These are phyloP conservation scores for Rhizophlyctis rosea DNA, from an alignment of 192 early-diverging fungal genomes.

Conservation along the genomic window DNA sequence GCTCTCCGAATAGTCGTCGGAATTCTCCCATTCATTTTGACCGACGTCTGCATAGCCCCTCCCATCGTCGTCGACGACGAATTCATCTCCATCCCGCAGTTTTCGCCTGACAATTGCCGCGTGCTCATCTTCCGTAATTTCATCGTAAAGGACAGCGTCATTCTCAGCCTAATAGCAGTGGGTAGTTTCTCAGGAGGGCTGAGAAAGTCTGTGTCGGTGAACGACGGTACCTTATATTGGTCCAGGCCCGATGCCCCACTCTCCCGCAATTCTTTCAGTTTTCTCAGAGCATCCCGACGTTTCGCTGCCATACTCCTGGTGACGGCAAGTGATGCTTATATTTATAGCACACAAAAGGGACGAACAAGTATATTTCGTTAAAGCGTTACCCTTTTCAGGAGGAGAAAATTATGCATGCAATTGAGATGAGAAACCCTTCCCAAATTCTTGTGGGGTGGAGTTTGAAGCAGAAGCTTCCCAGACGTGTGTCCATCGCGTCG, in stretches of 20 bases:
- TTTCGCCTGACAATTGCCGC: slow-evolving; percentile 31
- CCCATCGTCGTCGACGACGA: slow-evolving; percentile 66
- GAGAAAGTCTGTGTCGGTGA: neutral
- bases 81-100: slow-evolving; percentile 46
- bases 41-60: slow-evolving; percentile 58
- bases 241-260: neutral
- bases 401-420: too few relatives aligned
- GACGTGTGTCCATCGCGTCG: too few relatives aligned
- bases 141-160: slow-evolving; percentile 57
- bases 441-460: too few relatives aligned
- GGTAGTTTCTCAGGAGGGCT: neutral
- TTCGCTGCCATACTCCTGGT: too few relatives aligned
- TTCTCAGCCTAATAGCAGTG: slow-evolving; percentile 10
- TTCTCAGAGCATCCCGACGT: slow-evolving; percentile 1
- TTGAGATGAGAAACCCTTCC: too few relatives aligned
- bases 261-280: slow-evolving; percentile 1
- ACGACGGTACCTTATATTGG: slow-evolving; percentile 4
- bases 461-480: too few relatives aligned
- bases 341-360: too few relatives aligned
- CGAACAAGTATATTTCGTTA: too few relatives aligned
- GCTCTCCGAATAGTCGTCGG: slow-evolving; percentile 49
- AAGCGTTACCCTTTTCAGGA: too few relatives aligned
- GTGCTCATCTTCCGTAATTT: slow-evolving; percentile 38
- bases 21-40: slow-evolving; percentile 49
- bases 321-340: too few relatives aligned